Evolutionary conservation across 129 eudicot genomes (phyloP), one percentile per base, ranked within the genome.

Genomic region (Ambrosia trifida): DNA sequence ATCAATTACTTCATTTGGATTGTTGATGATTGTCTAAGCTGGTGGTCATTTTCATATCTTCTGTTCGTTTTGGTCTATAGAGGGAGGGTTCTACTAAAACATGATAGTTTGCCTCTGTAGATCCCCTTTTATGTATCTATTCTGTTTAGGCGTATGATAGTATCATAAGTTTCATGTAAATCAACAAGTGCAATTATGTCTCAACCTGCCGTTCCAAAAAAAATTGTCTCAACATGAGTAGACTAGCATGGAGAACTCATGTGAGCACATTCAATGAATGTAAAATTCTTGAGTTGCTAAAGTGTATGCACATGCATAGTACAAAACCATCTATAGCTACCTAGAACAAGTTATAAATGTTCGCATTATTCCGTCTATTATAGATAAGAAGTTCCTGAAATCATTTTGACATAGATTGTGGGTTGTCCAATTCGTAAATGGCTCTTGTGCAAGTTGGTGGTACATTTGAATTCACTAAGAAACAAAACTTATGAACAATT

Each of bases 291-390:
- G 38, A 40, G 66, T 28, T 20, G 8, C 52, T 36, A 24, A 16
- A 50, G 52, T 18, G 52, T 20, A 65, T 10, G 40, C 64, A 74
- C 78, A 64, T 74, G 72, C 11, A 16, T 74, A 50, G 78, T 74
- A 74, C 64, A n/a, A 24, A 24, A 24, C 28, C 28, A 24, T 24
- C 28, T 24, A 7, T 73, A 18, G 70, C 35, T 47, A 72, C 49
- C 10, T 11, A 32, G 18, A 50, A 61, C 18, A 65, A 30, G 79
- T 44, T 14, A 7, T 66, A 40, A 53, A 40, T 58, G 58, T 20
- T 20, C 56, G 63, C 50, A 8, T 57, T 41, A 57, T 71, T 40
- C 8, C 56, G 41, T 74, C 54, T 51, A 28, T 58, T 59, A 28
- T 71, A 5, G 16, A 72, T 41, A 8, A 41, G 45, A 56, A 41